Percentiles rank a stretch among this genome's conserved stretches.
Evolutionary conservation across 2,329 filamentous ascomycete species (phyloP).

Genomic region (Biscogniauxia sp.): DNA sequence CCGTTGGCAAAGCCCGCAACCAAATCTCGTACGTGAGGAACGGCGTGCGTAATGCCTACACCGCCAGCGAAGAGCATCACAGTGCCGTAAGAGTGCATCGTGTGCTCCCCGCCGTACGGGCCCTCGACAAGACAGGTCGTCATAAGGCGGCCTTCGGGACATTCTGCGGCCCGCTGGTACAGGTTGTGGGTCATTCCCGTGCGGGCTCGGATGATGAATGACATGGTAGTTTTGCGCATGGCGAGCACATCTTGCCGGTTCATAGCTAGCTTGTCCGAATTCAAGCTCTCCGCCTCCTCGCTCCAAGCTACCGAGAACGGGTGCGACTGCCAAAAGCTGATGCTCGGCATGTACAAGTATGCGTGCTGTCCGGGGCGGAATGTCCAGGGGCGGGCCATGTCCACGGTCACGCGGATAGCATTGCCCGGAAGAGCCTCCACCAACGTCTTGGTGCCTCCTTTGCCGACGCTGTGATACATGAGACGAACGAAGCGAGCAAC

Average conservation of each 20-base stretch:
- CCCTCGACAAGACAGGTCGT: slow-evolving; percentile 71
- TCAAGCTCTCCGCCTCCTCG: slow-evolving; percentile 57
- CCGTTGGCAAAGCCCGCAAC: slow-evolving; percentile 66
- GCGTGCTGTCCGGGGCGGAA: slow-evolving; percentile 76
- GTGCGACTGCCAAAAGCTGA: slow-evolving; percentile 73
- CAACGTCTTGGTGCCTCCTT: slow-evolving; percentile 64
- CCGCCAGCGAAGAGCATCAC: slow-evolving; percentile 78
- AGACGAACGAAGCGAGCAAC: slow-evolving; percentile 57
- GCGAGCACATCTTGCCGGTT: slow-evolving; percentile 56
- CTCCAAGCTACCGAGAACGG: slow-evolving; percentile 80
- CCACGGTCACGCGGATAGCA: slow-evolving; percentile 69
- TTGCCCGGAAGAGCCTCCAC: slow-evolving; percentile 76
- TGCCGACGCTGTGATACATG: slow-evolving; percentile 64
- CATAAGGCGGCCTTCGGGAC: slow-evolving; percentile 58
- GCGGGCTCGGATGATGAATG: slow-evolving; percentile 69
- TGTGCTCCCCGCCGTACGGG: slow-evolving; percentile 72
- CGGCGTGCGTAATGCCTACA: slow-evolving; percentile 77
- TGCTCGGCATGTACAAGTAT: slow-evolving; percentile 72
- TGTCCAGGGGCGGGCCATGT: slow-evolving; percentile 72
- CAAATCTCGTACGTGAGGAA: slow-evolving; percentile 72
- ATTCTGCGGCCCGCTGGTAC: slow-evolving; percentile 64
- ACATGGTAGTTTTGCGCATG: slow-evolving; percentile 64
- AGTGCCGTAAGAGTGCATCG: slow-evolving; percentile 72
- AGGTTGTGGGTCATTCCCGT: slow-evolving; percentile 71
- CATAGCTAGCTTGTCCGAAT: slow-evolving; percentile 56